Conservation (phyloP, 2,329 filamentous ascomycete genomes). For the Microcera coccophila region DNA sequence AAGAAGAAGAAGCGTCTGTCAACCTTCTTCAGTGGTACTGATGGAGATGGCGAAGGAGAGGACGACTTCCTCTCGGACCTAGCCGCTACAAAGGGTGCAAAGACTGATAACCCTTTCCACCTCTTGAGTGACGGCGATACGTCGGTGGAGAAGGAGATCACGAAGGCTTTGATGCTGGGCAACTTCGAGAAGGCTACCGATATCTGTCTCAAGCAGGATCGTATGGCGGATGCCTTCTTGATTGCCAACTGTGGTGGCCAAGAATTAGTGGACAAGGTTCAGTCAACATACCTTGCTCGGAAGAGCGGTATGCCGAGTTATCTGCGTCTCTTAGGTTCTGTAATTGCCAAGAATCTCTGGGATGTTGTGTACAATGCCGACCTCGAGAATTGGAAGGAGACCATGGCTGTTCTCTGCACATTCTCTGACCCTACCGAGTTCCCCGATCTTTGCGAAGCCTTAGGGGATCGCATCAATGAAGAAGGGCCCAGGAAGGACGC, state of each 20-base stretch:
- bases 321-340: slow-evolving; percentile 80
- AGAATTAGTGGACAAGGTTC: slow-evolving; percentile 88
- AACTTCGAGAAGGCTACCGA: slow-evolving; percentile 88
- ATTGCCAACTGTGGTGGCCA: slow-evolving; percentile 96
- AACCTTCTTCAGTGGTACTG: slow-evolving; percentile 76
- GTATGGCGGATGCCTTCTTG: slow-evolving; percentile 94
- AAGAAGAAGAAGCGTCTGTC: slow-evolving; percentile 63
- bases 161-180: slow-evolving; percentile 81
- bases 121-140: slow-evolving; percentile 82
- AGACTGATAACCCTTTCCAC: slow-evolving; percentile 91
- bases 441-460: slow-evolving; percentile 86
- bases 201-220: slow-evolving; percentile 80
- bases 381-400: slow-evolving; percentile 90
- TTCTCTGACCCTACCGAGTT: slow-evolving; percentile 91
- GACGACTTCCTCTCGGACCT: slow-evolving; percentile 86
- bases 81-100: slow-evolving; percentile 82
- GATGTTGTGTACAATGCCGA: slow-evolving; percentile 97
- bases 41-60: slow-evolving; percentile 61
- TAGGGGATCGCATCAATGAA: slow-evolving; percentile 87
- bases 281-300: slow-evolving; percentile 82
- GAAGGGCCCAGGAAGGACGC: slow-evolving; percentile 78
- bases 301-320: slow-evolving; percentile 85
- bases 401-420: slow-evolving; percentile 93
- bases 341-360: slow-evolving; percentile 96
- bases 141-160: slow-evolving; percentile 79